A percentile compares a stretch with the other conserved stretches of the same genome.
phyloP scores from a whole-genome alignment of 805 yeast species.

The Isabelozyma heimii region DNA sequence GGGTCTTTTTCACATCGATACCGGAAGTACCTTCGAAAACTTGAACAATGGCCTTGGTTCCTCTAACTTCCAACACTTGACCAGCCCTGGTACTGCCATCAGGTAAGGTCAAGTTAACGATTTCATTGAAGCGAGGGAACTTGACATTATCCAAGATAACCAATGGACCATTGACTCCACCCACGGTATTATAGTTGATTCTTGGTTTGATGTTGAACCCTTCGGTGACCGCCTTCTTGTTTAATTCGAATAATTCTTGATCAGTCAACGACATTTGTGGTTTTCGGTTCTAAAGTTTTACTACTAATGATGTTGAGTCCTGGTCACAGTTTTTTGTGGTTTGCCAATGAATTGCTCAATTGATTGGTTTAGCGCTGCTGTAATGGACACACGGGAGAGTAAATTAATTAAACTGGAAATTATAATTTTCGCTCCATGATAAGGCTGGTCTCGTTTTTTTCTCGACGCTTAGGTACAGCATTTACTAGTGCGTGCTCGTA shows the following conservation, averaged over 20 bases:
- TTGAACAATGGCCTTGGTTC: constrained; percentile 95
- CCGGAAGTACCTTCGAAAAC: constrained; percentile 99
- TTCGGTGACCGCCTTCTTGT: constrained; percentile 88
- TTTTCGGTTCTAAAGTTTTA: not conserved
- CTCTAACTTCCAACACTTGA: constrained; percentile 97
- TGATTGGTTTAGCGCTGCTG: not conserved
- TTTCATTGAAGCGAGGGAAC: constrained; percentile 81
- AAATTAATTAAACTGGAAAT: not conserved
- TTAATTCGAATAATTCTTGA: constrained; percentile 61
- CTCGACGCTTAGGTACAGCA: not conserved
- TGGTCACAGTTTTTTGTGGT: too few species aligned
- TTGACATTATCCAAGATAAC: constrained; percentile 60
- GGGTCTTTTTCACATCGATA: constrained; percentile 95
- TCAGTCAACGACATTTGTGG: constrained; percentile 28
- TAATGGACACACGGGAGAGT: not conserved
- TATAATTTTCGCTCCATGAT: not conserved
- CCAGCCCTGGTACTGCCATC: constrained; percentile 96
- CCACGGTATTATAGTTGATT: constrained; percentile 91
- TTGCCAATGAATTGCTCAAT: not conserved
- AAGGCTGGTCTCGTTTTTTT: not conserved
- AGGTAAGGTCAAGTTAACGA: constrained; percentile 93
- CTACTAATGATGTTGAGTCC: not conserved
- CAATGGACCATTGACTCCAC: constrained; percentile 97
- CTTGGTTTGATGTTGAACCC: constrained; percentile 92
- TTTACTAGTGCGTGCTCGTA: not conserved